Evolutionary conservation across 257 asterid species (phyloP).

Genomic region (Primulina huaijiensis): DNA sequence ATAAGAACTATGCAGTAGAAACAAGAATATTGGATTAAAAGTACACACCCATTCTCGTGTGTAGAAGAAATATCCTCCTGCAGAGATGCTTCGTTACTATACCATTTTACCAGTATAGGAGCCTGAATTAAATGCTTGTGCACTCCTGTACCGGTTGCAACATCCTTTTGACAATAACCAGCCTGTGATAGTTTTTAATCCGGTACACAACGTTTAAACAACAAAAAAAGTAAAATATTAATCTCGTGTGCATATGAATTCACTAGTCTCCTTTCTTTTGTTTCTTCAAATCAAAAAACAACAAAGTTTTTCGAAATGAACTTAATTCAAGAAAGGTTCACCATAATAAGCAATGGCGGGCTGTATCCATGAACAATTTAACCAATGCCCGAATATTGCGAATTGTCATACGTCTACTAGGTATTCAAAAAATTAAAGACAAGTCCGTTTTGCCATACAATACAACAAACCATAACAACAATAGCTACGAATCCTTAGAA

Average conservation of each 20-base stretch:
- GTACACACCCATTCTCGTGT: conserved; percentile 41
- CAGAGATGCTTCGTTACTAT: conserved; percentile 47
- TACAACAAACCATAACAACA: too few relatives aligned
- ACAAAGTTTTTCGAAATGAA: too few relatives aligned
- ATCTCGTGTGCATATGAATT: neutral
- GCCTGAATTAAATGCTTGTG: conserved; percentile 29
- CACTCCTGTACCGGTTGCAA: conserved; percentile 31
- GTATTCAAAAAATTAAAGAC: too few relatives aligned
- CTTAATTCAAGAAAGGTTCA: neutral
- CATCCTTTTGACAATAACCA: conserved; percentile 25
- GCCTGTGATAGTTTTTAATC: neutral
- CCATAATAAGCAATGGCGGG: neutral
- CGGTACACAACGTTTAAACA: conserved; percentile 1
- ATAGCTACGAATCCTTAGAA: neutral
- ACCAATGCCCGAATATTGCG: neutral
- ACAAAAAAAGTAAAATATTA: conserved; percentile 2
- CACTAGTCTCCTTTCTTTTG: neutral
- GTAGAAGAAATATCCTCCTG: conserved; percentile 41
- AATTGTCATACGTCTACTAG: too few relatives aligned
- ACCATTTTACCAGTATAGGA: conserved; percentile 30
- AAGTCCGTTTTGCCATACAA: neutral
- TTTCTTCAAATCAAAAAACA: too few relatives aligned
- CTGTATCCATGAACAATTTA: neutral
- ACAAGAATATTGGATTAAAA: neutral
- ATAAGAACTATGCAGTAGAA: neutral